These are phyloP conservation scores for Backusella morwellensis DNA, from an alignment of 192 early-diverging fungal species.

Conservation along the genomic window DNA sequence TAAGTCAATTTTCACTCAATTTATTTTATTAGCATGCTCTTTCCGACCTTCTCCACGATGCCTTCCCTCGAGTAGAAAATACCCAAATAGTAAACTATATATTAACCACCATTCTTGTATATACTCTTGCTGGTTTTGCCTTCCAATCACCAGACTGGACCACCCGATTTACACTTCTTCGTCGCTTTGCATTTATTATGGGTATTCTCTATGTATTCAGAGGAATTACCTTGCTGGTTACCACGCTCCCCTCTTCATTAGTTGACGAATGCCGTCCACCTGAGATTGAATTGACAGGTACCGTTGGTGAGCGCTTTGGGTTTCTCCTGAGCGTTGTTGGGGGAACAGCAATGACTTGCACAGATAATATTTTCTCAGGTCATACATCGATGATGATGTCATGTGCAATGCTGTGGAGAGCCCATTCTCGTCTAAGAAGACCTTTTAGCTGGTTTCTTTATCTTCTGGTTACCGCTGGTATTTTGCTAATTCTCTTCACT, in stretches of 20 bases:
- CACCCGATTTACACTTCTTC: slow-evolving; percentile 47
- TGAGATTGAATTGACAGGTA: slow-evolving; percentile 33
- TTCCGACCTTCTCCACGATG: slow-evolving; percentile 48
- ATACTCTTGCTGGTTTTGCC: slow-evolving; percentile 41
- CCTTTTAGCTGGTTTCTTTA: slow-evolving; percentile 40
- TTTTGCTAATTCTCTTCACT: slow-evolving; percentile 50
- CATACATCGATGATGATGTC: slow-evolving; percentile 57
- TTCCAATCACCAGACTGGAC: slow-evolving; percentile 47
- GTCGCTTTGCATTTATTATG: slow-evolving; percentile 54
- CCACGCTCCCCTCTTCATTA: slow-evolving; percentile 52
- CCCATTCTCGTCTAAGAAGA: slow-evolving; percentile 47
- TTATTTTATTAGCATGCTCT: slow-evolving; percentile 26
- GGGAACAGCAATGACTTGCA: slow-evolving; percentile 50
- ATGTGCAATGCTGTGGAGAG: slow-evolving; percentile 52
- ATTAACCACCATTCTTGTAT: slow-evolving; percentile 42
- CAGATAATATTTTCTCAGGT: slow-evolving; percentile 65
- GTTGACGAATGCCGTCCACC: slow-evolving; percentile 37
- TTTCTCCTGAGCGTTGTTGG: slow-evolving; percentile 47
- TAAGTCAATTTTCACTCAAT: background rate
- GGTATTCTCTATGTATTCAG: slow-evolving; percentile 53
- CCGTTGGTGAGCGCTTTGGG: slow-evolving; percentile 41
- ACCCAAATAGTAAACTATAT: slow-evolving; percentile 53
- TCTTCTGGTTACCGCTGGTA: slow-evolving; percentile 36
- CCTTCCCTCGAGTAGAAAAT: slow-evolving; percentile 39
- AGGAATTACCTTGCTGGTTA: slow-evolving; percentile 53